Conservation (phyloP, 2,329 filamentous ascomycete species). For the Neofusicoccum parvum region DNA sequence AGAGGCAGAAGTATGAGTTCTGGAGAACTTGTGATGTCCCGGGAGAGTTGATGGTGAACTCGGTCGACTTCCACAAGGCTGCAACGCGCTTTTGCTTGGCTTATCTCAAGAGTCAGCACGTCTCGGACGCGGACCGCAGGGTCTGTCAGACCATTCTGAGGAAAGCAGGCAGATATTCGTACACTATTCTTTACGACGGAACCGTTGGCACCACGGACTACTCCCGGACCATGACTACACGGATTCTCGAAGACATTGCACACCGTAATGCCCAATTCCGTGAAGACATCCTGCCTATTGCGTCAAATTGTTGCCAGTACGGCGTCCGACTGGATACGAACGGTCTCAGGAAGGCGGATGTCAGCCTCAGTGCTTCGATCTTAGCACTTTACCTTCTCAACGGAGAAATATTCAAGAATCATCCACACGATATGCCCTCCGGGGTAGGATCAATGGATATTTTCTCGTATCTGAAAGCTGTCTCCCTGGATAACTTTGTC, state of each 20-base stretch:
- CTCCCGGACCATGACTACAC: constrained; percentile 17
- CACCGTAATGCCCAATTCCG: constrained; percentile 16
- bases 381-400: constrained; percentile 23
- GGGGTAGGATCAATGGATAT: not conserved
- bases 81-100: constrained; percentile 20
- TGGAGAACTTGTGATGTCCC: constrained; percentile 5
- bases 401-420: constrained; percentile 23
- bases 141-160: not conserved
- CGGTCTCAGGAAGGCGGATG: not conserved
- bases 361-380: constrained; percentile 20
- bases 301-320: constrained; percentile 24
- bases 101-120: not conserved
- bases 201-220: not conserved
- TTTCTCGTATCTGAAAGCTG: constrained; percentile 20
- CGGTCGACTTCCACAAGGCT: constrained; percentile 19
- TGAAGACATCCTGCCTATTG: constrained; percentile 22
- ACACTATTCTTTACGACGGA: constrained; percentile 17
- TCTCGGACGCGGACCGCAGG: not conserved
- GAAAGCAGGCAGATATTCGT: constrained; percentile 7
- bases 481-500: constrained; percentile 15
- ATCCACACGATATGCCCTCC: not conserved
- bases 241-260: constrained; percentile 20
- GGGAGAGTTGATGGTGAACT: constrained; percentile 14
- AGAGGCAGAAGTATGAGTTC: not conserved
- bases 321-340: constrained; percentile 17